phyloP scores from a whole-genome alignment of 768 basidiomycete genomes.

The Sarcodon aspratus region DNA sequence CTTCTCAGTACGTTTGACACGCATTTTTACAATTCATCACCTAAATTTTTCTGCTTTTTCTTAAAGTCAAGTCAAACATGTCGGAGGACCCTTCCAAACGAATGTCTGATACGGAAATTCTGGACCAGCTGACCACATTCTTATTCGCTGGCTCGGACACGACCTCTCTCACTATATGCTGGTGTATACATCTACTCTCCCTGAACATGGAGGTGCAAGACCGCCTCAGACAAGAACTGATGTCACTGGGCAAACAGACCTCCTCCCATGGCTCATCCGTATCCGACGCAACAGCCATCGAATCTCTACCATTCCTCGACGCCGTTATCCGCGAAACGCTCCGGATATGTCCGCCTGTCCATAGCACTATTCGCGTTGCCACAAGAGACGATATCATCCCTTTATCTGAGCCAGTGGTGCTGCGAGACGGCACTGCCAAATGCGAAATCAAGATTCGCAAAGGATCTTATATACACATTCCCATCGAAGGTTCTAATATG shows the following conservation, averaged over 20 bases:
- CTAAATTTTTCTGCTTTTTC: background rate
- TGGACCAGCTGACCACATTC: constrained; percentile 80
- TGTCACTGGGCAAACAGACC: constrained; percentile 7
- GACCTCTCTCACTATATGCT: constrained; percentile 22
- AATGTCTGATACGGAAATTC: constrained; percentile 80
- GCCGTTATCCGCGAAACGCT: constrained; percentile 48
- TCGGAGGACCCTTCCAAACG: constrained; percentile 59
- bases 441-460: constrained; percentile 14
- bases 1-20: constrained; percentile 51
- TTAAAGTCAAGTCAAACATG: constrained; percentile 72
- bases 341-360: constrained; percentile 43
- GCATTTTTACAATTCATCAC: background rate
- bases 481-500: constrained; percentile 50
- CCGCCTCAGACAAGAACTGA: constrained; percentile 28
- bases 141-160: constrained; percentile 48
- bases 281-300: constrained; percentile 9
- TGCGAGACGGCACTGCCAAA: constrained; percentile 9
- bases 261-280: background rate
- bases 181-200: constrained; percentile 27
- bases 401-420: constrained; percentile 21
- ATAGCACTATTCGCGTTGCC: constrained; percentile 46
- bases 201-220: constrained; percentile 23
- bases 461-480: constrained; percentile 48
- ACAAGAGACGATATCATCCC: constrained; percentile 39
- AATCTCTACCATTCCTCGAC: constrained; percentile 45